phyloP scores from a whole-genome alignment of 805 yeast genomes.

The Lachancea cidri region DNA sequence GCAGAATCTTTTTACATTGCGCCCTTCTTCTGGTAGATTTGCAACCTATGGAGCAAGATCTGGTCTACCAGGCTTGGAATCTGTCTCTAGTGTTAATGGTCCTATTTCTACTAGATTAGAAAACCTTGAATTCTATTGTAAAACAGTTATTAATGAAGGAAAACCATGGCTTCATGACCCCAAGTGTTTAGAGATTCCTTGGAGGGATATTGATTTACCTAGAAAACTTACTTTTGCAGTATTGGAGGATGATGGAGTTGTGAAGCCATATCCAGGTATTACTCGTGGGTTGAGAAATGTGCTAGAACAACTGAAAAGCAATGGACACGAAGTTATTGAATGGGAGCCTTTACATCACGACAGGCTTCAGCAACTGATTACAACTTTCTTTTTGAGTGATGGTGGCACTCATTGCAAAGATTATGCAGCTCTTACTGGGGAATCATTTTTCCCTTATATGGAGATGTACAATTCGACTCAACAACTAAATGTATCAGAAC shows the following conservation, averaged over 20 bases:
- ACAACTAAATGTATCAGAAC: constrained; percentile 35
- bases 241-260: constrained; percentile 38
- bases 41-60: constrained; percentile 35
- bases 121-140: constrained; percentile 34
- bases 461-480: constrained; percentile 33
- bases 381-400: constrained; percentile 41
- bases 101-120: constrained; percentile 41
- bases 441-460: constrained; percentile 43
- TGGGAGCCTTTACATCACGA: constrained; percentile 41
- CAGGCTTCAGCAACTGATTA: constrained; percentile 32
- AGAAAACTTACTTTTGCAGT: constrained; percentile 40
- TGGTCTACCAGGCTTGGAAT: constrained; percentile 35
- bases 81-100: constrained; percentile 43
- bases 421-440: constrained; percentile 37
- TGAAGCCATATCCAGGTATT: constrained; percentile 47
- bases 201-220: constrained; percentile 35
- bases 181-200: constrained; percentile 37
- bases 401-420: constrained; percentile 38
- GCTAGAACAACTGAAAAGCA: constrained; percentile 29
- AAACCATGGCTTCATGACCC: constrained; percentile 44
- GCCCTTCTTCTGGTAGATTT: constrained; percentile 43
- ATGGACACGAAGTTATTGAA: constrained; percentile 49
- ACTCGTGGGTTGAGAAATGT: constrained; percentile 39
- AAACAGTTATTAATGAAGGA: constrained; percentile 25
- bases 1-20: constrained; percentile 39